A percentile compares a stretch with the other conserved stretches of the same genome.
phyloP scores from a whole-genome alignment of 805 yeast species.

The Jamesozyma gamospora region DNA sequence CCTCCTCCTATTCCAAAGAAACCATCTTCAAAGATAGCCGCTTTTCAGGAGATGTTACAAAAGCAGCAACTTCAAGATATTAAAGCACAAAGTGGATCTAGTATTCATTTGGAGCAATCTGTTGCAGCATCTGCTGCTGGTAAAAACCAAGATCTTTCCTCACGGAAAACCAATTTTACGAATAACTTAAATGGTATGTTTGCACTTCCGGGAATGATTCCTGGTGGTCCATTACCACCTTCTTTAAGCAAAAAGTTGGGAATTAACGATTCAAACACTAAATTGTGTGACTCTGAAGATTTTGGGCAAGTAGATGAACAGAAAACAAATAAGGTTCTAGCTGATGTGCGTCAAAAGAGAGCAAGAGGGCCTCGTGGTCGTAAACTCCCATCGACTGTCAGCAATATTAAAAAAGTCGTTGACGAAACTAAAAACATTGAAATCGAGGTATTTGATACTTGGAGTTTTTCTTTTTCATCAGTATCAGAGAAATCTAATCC shows the following conservation, averaged over 20 bases:
- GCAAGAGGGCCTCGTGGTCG: slow-evolving; percentile 70
- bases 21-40: slow-evolving; percentile 69
- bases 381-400: slow-evolving; percentile 47
- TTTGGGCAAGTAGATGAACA: too few species aligned
- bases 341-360: slow-evolving; percentile 31
- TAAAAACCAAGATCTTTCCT: not conserved
- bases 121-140: slow-evolving; percentile 30
- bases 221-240: slow-evolving; percentile 23
- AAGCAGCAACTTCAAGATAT: slow-evolving; percentile 40
- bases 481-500: too few species aligned
- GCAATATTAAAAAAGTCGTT: slow-evolving; percentile 29
- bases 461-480: slow-evolving; percentile 10
- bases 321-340: not conserved
- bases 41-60: slow-evolving; percentile 67
- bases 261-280: not conserved
- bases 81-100: slow-evolving; percentile 24
- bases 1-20: slow-evolving; percentile 71
- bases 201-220: slow-evolving; percentile 44
- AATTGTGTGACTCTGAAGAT: too few species aligned
- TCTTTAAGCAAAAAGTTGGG: slow-evolving; percentile 14
- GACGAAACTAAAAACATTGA: slow-evolving; percentile 11
- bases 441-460: slow-evolving; percentile 16
- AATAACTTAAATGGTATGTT: slow-evolving; percentile 52
- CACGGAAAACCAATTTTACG: slow-evolving; percentile 37
- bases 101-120: slow-evolving; percentile 19